A percentile compares a stretch with the other conserved stretches of the same genome.
These are phyloP conservation scores for Aspergillus intermedius DNA, from an alignment of 2,329 filamentous ascomycete genomes.

Conservation along the genomic window DNA sequence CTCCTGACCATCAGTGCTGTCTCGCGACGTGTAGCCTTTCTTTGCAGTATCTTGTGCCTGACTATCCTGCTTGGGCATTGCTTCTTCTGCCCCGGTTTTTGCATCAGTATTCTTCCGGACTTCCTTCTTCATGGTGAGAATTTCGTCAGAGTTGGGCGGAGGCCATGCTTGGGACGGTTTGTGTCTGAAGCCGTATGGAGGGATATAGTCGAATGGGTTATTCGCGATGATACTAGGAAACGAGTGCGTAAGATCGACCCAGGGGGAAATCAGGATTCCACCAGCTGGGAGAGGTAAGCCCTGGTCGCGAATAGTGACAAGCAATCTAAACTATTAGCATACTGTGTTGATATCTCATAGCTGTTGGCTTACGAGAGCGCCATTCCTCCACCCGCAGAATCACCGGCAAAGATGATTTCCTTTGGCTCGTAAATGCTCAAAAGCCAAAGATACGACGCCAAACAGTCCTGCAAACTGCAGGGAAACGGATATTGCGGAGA, in stretches of 20 bases:
- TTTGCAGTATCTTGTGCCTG: slow-evolving; percentile 27
- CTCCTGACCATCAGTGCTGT: slow-evolving; percentile 7
- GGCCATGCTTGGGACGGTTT: slow-evolving; percentile 89
- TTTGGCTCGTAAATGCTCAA: slow-evolving; percentile 68
- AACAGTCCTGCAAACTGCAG: slow-evolving; percentile 81
- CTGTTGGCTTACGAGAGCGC: slow-evolving; percentile 50
- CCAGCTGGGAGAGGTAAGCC: slow-evolving; percentile 80
- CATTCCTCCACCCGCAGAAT: slow-evolving; percentile 92
- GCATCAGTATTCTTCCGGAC: slow-evolving; percentile 40
- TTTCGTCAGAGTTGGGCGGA: slow-evolving; percentile 74
- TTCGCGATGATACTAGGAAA: slow-evolving; percentile 81
- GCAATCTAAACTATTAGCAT: slow-evolving; percentile 42
- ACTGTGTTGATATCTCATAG: not conserved
- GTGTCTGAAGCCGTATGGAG: slow-evolving; percentile 79
- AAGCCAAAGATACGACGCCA: slow-evolving; percentile 81
- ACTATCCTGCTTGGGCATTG: slow-evolving; percentile 10
- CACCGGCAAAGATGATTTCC: slow-evolving; percentile 81
- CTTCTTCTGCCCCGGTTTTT: slow-evolving; percentile 15
- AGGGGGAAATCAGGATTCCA: slow-evolving; percentile 84
- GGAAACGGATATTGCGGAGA: slow-evolving; percentile 94
- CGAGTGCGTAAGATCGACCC: slow-evolving; percentile 92
- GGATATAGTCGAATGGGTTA: slow-evolving; percentile 78
- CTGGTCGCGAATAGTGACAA: slow-evolving; percentile 76
- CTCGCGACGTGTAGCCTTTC: slow-evolving; percentile 21
- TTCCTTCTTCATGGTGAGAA: slow-evolving; percentile 43